phyloP scores from a whole-genome alignment of 2,329 filamentous ascomycete genomes.

The Blumeria graminis region DNA sequence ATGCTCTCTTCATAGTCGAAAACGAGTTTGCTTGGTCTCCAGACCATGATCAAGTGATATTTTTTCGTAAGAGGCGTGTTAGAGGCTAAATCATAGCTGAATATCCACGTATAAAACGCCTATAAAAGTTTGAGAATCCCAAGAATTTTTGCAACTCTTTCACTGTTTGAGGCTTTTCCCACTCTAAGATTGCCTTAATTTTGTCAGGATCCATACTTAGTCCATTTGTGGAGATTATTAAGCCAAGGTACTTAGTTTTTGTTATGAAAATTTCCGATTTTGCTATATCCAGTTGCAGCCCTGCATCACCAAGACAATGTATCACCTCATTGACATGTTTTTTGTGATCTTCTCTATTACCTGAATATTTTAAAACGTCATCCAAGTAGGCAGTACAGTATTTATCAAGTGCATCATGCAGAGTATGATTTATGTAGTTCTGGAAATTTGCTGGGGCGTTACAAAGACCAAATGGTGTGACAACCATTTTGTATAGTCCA shows the following conservation, averaged over 20 bases:
- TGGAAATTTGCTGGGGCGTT: not conserved
- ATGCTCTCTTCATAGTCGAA: not conserved
- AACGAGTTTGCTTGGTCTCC: not conserved
- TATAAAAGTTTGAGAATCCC: not conserved
- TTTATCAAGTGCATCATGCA: not conserved
- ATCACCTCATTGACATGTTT: constrained; percentile 2
- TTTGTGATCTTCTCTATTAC: not conserved
- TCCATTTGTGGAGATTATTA: not conserved
- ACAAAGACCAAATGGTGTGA: not conserved
- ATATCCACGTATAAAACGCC: constrained; percentile 1
- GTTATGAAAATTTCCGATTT: not conserved
- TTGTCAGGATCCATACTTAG: not conserved
- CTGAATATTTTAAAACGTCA: constrained; percentile 2
- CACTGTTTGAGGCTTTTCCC: not conserved
- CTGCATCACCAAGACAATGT: not conserved
- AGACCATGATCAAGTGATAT: not conserved
- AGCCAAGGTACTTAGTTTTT: constrained; percentile 1
- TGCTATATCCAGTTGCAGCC: constrained; percentile 1
- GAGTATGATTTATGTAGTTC: constrained; percentile 2
- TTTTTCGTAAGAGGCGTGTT: not conserved
- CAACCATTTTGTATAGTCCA: not conserved
- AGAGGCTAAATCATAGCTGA: not conserved
- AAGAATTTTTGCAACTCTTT: not conserved
- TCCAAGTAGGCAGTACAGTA: not conserved
- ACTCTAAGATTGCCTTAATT: not conserved